Percentiles rank a stretch among this genome's conserved stretches.
phyloP scores from a whole-genome alignment of 2,329 filamentous ascomycete genomes.

The Xylaria sp. region DNA sequence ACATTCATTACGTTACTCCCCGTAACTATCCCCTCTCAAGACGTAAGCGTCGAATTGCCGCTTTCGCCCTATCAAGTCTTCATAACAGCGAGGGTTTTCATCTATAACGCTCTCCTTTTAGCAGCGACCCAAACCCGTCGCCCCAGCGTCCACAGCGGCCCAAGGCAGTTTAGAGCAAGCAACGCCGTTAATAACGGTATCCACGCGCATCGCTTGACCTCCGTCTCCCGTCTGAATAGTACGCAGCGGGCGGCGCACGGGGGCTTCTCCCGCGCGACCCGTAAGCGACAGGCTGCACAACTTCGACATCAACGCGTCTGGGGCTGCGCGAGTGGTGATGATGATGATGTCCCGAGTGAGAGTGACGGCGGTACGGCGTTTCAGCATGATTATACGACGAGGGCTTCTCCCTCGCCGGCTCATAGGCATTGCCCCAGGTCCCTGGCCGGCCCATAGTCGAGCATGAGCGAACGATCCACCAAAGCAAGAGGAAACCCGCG shows the following conservation, averaged over 20 bases:
- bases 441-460: constrained; percentile 51
- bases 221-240: constrained; percentile 42
- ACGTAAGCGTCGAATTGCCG: background rate
- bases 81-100: background rate
- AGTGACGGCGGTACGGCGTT: constrained; percentile 37
- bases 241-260: constrained; percentile 42
- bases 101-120: background rate
- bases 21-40: background rate
- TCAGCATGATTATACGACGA: constrained; percentile 25
- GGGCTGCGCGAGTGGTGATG: constrained; percentile 38
- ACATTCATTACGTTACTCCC: constrained; percentile 1
- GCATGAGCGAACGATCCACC: constrained; percentile 61
- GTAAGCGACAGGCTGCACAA: constrained; percentile 44
- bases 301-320: constrained; percentile 36
- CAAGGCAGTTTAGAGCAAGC: too few relatives aligned
- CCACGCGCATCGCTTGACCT: constrained; percentile 42
- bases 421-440: constrained; percentile 46
- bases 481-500: constrained; percentile 57
- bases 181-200: constrained; percentile 30
- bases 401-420: constrained; percentile 45
- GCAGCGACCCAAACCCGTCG: background rate
- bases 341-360: constrained; percentile 42
- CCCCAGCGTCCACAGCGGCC: too few relatives aligned
- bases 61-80: background rate
- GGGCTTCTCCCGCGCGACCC: constrained; percentile 42